Conservation (phyloP, 2,329 filamentous ascomycete species). For the Graphilbum fragrans region DNA sequence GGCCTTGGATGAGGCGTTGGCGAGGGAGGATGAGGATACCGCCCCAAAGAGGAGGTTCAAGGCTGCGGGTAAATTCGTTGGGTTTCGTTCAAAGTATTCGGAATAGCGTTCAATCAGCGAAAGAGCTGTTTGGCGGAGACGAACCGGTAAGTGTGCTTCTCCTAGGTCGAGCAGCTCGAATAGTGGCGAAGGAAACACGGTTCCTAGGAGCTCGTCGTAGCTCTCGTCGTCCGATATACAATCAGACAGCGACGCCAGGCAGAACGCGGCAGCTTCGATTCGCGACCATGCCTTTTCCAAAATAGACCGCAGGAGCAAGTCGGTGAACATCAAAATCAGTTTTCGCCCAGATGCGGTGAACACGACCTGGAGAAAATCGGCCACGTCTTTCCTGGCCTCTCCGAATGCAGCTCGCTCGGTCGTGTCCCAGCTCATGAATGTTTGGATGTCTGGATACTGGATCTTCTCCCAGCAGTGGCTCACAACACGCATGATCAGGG, state of each 20-base stretch:
- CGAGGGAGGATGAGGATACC: slow-evolving; percentile 47
- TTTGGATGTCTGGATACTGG: slow-evolving; percentile 47
- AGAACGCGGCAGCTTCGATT: slow-evolving; percentile 50
- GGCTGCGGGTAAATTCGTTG: slow-evolving; percentile 53
- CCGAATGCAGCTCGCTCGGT: slow-evolving; percentile 55
- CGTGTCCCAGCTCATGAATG: slow-evolving; percentile 55
- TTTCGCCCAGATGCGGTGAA: slow-evolving; percentile 48
- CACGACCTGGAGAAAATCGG: slow-evolving; percentile 62
- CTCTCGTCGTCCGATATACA: slow-evolving; percentile 44
- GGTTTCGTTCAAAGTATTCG: slow-evolving; percentile 62
- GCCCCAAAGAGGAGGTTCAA: slow-evolving; percentile 65
- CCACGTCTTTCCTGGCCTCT: slow-evolving; percentile 67
- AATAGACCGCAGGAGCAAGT: slow-evolving; percentile 39
- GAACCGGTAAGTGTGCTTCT: slow-evolving; percentile 41
- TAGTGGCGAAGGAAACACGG: slow-evolving; percentile 50
- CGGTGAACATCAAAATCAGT: slow-evolving; percentile 44
- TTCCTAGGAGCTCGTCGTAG: slow-evolving; percentile 45
- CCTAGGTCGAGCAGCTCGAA: slow-evolving; percentile 40
- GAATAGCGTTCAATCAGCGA: slow-evolving; percentile 61
- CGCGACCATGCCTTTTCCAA: slow-evolving; percentile 40
- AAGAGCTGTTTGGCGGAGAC: slow-evolving; percentile 56
- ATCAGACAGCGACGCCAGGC: slow-evolving; percentile 55
- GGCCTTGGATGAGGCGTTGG: slow-evolving; percentile 59
- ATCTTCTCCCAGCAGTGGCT: slow-evolving; percentile 58
- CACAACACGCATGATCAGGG: slow-evolving; percentile 50